Conservation (phyloP, 257 asterid species). For the Petunia axillaris region DNA sequence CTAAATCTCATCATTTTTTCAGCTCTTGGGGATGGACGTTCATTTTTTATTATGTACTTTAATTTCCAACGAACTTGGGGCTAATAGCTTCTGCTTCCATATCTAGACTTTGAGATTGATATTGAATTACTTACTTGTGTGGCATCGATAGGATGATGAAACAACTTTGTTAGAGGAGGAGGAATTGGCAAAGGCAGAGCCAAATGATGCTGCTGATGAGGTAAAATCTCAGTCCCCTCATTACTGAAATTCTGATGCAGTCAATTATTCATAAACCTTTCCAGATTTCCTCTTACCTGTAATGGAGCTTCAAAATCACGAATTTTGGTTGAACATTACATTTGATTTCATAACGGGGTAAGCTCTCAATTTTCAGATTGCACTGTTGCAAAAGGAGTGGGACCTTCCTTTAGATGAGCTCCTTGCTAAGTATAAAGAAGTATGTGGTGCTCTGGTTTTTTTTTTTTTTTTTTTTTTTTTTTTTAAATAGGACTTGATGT, state of each 20-base stretch:
- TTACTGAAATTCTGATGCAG: constrained; percentile 19
- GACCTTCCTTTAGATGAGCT: constrained; percentile 87
- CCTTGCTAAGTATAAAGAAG: constrained; percentile 94
- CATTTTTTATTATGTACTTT: not conserved
- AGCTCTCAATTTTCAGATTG: constrained; percentile 59
- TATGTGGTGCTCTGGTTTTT: constrained; percentile 44
- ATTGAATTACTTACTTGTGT: constrained; percentile 16
- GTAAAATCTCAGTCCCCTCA: constrained; percentile 37
- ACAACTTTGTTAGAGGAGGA: constrained; percentile 92
- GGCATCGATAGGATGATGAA: constrained; percentile 82
- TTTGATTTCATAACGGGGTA: constrained; percentile 6
- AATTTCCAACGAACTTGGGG: constrained; percentile 4
- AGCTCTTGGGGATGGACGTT: not conserved
- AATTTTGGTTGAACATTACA: constrained; percentile 3
- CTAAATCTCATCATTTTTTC: not conserved
- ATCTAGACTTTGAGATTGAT: constrained; percentile 16
- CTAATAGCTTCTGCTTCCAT: not conserved
- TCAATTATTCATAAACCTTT: constrained; percentile 26
- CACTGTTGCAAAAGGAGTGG: constrained; percentile 84
- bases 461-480: constrained; percentile 19
- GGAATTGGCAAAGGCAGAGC: constrained; percentile 73
- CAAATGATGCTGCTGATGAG: constrained; percentile 60
- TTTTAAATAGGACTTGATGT: constrained; percentile 4
- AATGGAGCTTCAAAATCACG: not conserved
- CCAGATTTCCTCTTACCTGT: not conserved